Base-by-base conservation (phyloP, 2,329 filamentous ascomycete species). In the Pseudonectria buxi region DNA sequence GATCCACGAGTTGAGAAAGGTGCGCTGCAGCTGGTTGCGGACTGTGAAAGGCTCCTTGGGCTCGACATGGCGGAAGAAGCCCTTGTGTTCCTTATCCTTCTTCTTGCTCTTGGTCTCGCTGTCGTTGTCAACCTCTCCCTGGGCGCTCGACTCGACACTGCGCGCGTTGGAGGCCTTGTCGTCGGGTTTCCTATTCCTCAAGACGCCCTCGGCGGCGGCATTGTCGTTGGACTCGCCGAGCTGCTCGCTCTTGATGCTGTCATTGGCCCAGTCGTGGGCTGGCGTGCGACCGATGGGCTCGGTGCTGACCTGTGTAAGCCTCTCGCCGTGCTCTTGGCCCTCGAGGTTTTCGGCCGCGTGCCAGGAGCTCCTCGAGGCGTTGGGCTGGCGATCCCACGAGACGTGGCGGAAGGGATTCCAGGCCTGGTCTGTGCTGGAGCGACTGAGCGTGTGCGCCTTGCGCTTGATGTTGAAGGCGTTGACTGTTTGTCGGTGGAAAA, bases 1-100 rank as follows among this genome's bases (percentile, higher is more conserved):
- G 64, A 95, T 83, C 78, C 85, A 94, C 1, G 86, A 92, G 51
- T 77, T 81, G 46, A 94, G 75, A 4, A 94, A 50, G 0, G 86
- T 88, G 13, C 83, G 78, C 47, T 79, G 77, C 32, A 89, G 59
- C 59, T 89, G 84, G 50, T 81, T 80, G 40, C 63, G 63, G 7
- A 75, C 51, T 0, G 78, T 82, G 40, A 76, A 83, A 3, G 72
- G 68, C 39, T 65, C 61, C 46, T 71, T 72, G 10, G 71, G 68
- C n/a, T 66, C 42, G 13, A 74, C 52, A 24, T 67, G 55, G 26
- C 65, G 66, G 52, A 74, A 63, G 18, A 74, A 44, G 7, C 60
- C 49, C 14, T 63, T 53, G 35, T 61, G 63, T 36, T 67, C 61
- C 37, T 68, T 57, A n/a, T 58, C 56, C 35, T 67, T 62, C 14